phyloP scores from a whole-genome alignment of 2,329 filamentous ascomycete genomes.

The Phoma sp. region DNA sequence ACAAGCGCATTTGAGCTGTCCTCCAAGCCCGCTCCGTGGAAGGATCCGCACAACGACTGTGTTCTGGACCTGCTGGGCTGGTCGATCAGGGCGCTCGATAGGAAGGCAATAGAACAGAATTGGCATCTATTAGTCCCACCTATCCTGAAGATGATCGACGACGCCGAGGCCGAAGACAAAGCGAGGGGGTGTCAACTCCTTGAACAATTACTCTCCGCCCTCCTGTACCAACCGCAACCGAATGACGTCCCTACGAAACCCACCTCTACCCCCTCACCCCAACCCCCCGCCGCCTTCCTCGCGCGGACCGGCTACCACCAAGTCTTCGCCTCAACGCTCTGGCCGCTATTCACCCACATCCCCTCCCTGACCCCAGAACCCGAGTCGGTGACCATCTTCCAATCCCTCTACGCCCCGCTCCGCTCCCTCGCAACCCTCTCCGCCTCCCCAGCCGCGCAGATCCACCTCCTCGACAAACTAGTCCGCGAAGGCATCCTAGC shows the following conservation, averaged over 20 bases:
- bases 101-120: slow-evolving; percentile 58
- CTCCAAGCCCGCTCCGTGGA: slow-evolving; percentile 65
- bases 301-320: slow-evolving; percentile 61
- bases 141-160: slow-evolving; percentile 72
- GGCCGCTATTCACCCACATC: slow-evolving; percentile 76
- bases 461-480: slow-evolving; percentile 53
- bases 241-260: slow-evolving; percentile 28
- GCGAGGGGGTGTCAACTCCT: slow-evolving; percentile 64
- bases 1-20: slow-evolving; percentile 61
- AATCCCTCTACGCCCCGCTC: slow-evolving; percentile 70
- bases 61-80: slow-evolving; percentile 66
- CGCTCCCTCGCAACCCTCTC: slow-evolving; percentile 57
- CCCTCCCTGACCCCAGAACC: slow-evolving; percentile 77
- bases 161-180: slow-evolving; percentile 62
- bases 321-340: slow-evolving; percentile 72
- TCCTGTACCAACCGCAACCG: slow-evolving; percentile 1
- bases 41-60: slow-evolving; percentile 57
- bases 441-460: slow-evolving; percentile 5
- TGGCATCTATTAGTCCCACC: slow-evolving; percentile 76
- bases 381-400: slow-evolving; percentile 71
- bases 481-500: slow-evolving; percentile 52
- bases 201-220: slow-evolving; percentile 59
- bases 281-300: slow-evolving; percentile 58
- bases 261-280: slow-evolving; percentile 28
- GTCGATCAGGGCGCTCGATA: slow-evolving; percentile 61